Evolutionary conservation across 2,329 filamentous ascomycete genomes (phyloP).

Genomic region (Fonsecaea erecta): DNA sequence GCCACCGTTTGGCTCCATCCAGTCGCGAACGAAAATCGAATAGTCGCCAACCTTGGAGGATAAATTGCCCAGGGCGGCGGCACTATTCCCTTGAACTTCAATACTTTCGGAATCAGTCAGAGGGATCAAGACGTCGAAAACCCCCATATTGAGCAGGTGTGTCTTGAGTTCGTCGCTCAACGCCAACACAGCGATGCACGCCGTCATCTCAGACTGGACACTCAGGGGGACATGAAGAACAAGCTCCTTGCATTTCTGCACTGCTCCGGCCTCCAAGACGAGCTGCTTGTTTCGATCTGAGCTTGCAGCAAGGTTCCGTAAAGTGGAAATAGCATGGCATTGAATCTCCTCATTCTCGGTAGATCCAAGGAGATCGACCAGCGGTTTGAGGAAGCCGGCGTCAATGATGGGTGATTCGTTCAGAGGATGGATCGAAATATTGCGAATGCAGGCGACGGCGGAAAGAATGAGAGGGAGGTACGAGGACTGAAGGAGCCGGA

Average conservation of each 20-base stretch:
- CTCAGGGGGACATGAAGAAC: constrained; percentile 90
- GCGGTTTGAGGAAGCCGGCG: constrained; percentile 88
- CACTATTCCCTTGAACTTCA: constrained; percentile 97
- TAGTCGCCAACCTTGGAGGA: constrained; percentile 99
- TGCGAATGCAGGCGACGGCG: constrained; percentile 95
- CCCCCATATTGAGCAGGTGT: constrained; percentile 84
- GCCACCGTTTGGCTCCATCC: constrained; percentile 88
- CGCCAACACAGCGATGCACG: constrained; percentile 95
- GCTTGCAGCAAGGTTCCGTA: constrained; percentile 92
- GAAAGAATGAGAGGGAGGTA: constrained; percentile 95
- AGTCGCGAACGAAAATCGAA: constrained; percentile 91
- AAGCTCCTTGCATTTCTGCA: constrained; percentile 97
- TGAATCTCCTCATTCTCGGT: constrained; percentile 99
- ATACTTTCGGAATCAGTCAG: constrained; percentile 94
- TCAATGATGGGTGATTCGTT: constrained; percentile 99
- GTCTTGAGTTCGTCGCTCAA: constrained; percentile 94
- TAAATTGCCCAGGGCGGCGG: constrained; percentile 90
- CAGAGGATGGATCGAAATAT: constrained; percentile 96
- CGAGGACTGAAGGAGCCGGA: constrained; percentile 89
- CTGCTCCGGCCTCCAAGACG: constrained; percentile 93
- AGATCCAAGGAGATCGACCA: constrained; percentile 91
- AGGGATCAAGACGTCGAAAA: constrained; percentile 95
- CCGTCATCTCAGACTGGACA: constrained; percentile 98
- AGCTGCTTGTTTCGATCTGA: constrained; percentile 97
- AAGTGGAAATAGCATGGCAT: constrained; percentile 95